Evolutionary conservation across 116 monocot genomes (phyloP), one percentile per base, ranked within the genome.

Genomic region (Papilionanthe hybrid): DNA sequence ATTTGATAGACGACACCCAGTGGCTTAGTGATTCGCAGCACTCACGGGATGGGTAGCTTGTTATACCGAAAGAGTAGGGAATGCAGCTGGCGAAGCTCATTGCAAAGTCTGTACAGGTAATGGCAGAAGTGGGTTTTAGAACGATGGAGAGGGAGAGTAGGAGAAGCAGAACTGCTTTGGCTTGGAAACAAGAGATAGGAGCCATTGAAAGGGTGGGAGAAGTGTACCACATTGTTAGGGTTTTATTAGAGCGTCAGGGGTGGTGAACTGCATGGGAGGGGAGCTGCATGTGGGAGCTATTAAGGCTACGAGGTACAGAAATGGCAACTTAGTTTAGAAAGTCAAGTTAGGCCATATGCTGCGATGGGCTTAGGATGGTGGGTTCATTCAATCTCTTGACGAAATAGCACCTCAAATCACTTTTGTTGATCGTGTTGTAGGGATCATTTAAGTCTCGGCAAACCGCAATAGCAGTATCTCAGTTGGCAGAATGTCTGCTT

Each of bases 311-410:
- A 65, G 65, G n/a, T 23, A 27, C 22, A 65, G 65, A 65, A 65
- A 9, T 23, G 65, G 27, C 8, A 27, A 7, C 25, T 7, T 27
- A 2, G 65, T 27, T 65, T 23, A 9, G 23, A 23, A 65, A 65
- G 65, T 65, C 65, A 65, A 65, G 25, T 27, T n/a, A 65, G 65
- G 25, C 6, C 65, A 65, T 65, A 27, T 65, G 65, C 65, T 65
- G 65, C 65, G 65, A 65, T 27, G 65, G 65, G 65, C 65, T 27
- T 0, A 27, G 65, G 25, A 65, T 65, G 11, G 53, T 0, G 53
- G 18, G 0, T 53, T 53, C 15, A 53, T 53, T 53, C 53, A 53
- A 53, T 53, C 17, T 53, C 17, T 17, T 53, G 53, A 53, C 15
- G 2, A 53, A 53, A 53, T 53, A 17, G 53, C 3, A 53, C 4